phyloP scores from a whole-genome alignment of 2,329 filamentous ascomycete genomes.

The Macrophomina pseudophaseolina region DNA sequence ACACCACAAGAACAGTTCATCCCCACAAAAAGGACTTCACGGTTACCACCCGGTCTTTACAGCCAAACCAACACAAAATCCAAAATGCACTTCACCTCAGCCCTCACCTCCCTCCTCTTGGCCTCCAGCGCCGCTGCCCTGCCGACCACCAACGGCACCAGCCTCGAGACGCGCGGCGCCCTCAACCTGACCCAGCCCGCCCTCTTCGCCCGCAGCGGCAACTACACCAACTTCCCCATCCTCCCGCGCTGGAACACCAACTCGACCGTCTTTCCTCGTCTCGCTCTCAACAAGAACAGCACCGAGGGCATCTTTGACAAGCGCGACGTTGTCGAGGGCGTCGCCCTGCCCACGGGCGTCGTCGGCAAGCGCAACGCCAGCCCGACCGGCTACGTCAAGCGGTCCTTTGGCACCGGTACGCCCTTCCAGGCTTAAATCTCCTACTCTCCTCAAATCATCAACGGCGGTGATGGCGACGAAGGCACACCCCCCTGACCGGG shows the following conservation, averaged over 20 bases:
- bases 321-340: conserved; percentile 4
- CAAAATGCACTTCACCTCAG: conserved; percentile 18
- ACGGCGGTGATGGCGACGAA: neutral
- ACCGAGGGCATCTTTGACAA: conserved; percentile 24
- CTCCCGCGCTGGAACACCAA: neutral
- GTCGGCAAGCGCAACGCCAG: conserved; percentile 5
- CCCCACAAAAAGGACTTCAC: neutral
- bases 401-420: conserved; percentile 20
- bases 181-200: conserved; percentile 17
- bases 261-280: neutral
- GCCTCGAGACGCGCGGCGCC: neutral
- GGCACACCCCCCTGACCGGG: neutral
- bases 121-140: conserved; percentile 18
- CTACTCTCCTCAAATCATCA: neutral
- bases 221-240: conserved; percentile 3
- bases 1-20: neutral
- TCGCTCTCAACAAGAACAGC: conserved; percentile 13
- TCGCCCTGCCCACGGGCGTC: conserved; percentile 5
- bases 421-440: conserved; percentile 20
- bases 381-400: conserved; percentile 25
- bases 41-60: conserved; percentile 1
- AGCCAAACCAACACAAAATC: neutral
- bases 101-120: conserved; percentile 6
- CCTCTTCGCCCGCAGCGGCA: conserved; percentile 8
- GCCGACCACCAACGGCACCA: conserved; percentile 2